These are phyloP conservation scores for Coelastrella sp. DNA, from an alignment of 139 green algal species.

Conservation along the genomic window DNA sequence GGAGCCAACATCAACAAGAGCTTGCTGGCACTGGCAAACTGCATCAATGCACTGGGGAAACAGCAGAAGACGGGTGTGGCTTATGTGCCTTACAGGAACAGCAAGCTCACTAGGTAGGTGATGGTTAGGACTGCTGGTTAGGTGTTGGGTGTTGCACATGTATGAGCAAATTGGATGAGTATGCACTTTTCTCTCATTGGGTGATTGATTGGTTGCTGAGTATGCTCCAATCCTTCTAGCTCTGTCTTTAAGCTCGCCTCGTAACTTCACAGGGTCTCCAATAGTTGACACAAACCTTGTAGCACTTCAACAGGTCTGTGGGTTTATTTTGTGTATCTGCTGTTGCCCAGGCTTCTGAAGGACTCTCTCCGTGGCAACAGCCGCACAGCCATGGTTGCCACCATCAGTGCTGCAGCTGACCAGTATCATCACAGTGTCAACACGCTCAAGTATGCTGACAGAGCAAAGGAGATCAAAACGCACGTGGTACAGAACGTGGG, in stretches of 20 bases:
- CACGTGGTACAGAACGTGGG: slow-evolving; percentile 84
- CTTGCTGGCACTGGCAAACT: slow-evolving; percentile 90
- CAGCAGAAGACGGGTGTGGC: slow-evolving; percentile 59
- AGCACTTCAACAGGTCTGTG: too few species aligned
- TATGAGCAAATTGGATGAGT: background rate
- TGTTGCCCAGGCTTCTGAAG: slow-evolving; percentile 60
- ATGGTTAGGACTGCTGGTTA: background rate
- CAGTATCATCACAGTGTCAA: slow-evolving; percentile 88
- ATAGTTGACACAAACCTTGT: too few species aligned
- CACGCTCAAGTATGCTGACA: slow-evolving; percentile 74
- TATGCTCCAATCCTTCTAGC: too few species aligned
- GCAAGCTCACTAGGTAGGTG: slow-evolving; percentile 77
- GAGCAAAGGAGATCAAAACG: slow-evolving; percentile 96
- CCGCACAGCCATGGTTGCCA: slow-evolving; percentile 91
- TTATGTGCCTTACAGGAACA: slow-evolving; percentile 86
- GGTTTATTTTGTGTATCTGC: background rate
- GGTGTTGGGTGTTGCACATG: background rate
- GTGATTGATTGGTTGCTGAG: too few species aligned
- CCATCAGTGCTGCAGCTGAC: slow-evolving; percentile 67
- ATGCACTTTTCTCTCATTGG: background rate
- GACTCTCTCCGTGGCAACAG: slow-evolving; percentile 89
- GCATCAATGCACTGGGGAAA: slow-evolving; percentile 89
- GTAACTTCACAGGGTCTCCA: too few species aligned
- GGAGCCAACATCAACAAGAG: slow-evolving; percentile 89
- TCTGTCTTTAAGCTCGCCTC: too few species aligned